Evolutionary conservation across 129 eudicot genomes (phyloP), one percentile per base, ranked within the genome.

Genomic region (Flaveria ramosissima): DNA sequence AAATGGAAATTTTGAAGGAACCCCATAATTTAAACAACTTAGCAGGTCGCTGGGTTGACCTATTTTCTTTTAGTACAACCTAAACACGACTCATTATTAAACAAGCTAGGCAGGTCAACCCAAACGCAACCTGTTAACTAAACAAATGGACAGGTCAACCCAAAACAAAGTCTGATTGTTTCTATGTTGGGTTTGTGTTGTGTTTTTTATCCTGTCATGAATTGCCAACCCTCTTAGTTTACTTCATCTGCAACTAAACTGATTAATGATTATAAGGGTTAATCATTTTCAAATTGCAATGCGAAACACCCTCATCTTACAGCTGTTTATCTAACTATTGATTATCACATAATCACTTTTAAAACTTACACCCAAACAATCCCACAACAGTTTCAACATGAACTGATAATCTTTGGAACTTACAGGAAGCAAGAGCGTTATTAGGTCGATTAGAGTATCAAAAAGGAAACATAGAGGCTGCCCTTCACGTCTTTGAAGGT

Each of bases 381-480:
- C 41, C 17, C 53, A 12, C 45, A 30, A 68, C 60, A 78, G 26
- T 70, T 64, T 42, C 36, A 20, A 77, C 46, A 47, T 76, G 45
- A 53, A 74, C 79, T 52, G 75, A 73, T 61, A 53, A 52, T 16
- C n/a, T 75, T 77, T 70, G 79, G 67, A 56, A 81, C 67, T 73
- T 69, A 52, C 56, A 93, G 98, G 96, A 93, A 86, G 98, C 98
- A 39, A 84, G 98, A 86, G 95, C 98, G 1, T 82, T 93, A 56
- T 80, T 93, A 73, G 98, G 98, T 62, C 85, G 98, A 56, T 87
- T 93, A 19, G 98, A 93, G 89, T 93, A 84, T 81, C 98, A 93
- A 56, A 93, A 93, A 77, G 98, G 98, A 55, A 93, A 90, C 68
- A 65, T 88, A 0, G 98, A 90, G 78, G 97, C 85, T 52, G 98